phyloP scores from a whole-genome alignment of 257 asterid genomes.

The Gentiana straminea region DNA sequence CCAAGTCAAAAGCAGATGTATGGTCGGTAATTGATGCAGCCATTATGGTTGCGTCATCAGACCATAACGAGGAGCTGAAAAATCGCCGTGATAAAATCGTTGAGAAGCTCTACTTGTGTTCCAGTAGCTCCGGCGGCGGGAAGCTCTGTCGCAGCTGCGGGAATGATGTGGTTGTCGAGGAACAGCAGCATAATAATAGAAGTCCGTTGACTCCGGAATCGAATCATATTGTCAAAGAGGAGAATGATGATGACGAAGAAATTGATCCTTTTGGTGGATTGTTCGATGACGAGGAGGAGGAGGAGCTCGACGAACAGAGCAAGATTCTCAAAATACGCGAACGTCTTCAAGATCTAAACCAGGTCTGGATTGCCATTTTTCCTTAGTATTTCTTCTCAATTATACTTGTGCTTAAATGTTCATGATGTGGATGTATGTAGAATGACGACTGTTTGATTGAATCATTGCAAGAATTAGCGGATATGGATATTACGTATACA shows the following conservation, averaged over 20 bases:
- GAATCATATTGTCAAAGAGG: slow-evolving; percentile 18
- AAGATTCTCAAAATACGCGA: slow-evolving; percentile 56
- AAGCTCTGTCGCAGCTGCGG: slow-evolving; percentile 43
- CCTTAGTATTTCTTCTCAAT: background rate
- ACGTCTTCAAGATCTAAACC: slow-evolving; percentile 69
- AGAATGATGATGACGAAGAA: slow-evolving; percentile 22
- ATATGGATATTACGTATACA: slow-evolving; percentile 83
- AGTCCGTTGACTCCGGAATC: slow-evolving; percentile 71
- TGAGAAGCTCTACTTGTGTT: slow-evolving; percentile 40
- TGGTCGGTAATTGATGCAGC: slow-evolving; percentile 86
- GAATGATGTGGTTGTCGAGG: slow-evolving; percentile 12
- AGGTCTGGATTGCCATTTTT: slow-evolving; percentile 24
- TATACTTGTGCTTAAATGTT: background rate
- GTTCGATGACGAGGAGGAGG: slow-evolving; percentile 41
- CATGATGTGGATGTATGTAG: slow-evolving; percentile 18
- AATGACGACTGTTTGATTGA: slow-evolving; percentile 68
- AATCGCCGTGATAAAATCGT: slow-evolving; percentile 70
- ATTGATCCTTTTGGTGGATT: slow-evolving; percentile 51
- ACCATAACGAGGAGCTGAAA: slow-evolving; percentile 56
- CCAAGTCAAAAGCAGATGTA: slow-evolving; percentile 55
- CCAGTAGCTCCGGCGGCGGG: slow-evolving; percentile 16
- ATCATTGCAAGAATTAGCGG: slow-evolving; percentile 62
- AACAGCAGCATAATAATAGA: slow-evolving; percentile 20
- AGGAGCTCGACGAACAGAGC: slow-evolving; percentile 49
- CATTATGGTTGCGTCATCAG: slow-evolving; percentile 58